These are phyloP conservation scores for Starmerella roubikii DNA, from an alignment of 805 yeast genomes.

Conservation along the genomic window DNA sequence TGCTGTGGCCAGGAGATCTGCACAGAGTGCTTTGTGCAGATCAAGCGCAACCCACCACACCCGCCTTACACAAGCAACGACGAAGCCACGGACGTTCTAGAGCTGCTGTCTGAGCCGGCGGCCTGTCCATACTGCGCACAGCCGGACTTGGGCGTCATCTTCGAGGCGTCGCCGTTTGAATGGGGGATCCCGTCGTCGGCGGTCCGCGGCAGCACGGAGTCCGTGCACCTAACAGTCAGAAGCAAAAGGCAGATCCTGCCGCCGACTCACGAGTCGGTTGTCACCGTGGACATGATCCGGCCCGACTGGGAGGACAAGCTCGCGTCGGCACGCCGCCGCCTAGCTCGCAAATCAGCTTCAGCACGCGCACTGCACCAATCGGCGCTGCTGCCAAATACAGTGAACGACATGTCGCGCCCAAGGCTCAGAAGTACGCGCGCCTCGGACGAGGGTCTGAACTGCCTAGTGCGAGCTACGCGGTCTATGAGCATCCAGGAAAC, in stretches of 20 bases:
- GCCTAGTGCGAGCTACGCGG: conserved; percentile 10
- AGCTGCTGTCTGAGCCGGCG: conserved; percentile 71
- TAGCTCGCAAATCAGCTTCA: conserved; percentile 81
- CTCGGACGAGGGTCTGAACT: conserved; percentile 4
- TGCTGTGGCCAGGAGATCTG: conserved; percentile 92
- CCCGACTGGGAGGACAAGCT: conserved; percentile 87
- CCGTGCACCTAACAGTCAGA: background rate
- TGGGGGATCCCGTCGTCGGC: conserved; percentile 23
- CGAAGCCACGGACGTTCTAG: conserved; percentile 25
- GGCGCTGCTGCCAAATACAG: conserved; percentile 40
- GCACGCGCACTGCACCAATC: conserved; percentile 90
- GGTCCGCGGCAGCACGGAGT: background rate
- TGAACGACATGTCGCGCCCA: background rate
- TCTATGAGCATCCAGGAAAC: conserved; percentile 13
- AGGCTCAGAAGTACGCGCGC: background rate
- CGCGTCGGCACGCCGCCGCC: conserved; percentile 53
- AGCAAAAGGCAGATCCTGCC: conserved; percentile 9
- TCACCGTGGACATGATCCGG: conserved; percentile 68
- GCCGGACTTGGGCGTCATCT: conserved; percentile 71
- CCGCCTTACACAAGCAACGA: conserved; percentile 62
- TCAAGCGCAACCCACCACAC: conserved; percentile 83
- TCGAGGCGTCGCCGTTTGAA: conserved; percentile 53
- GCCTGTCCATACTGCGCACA: conserved; percentile 89
- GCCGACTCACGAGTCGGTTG: conserved; percentile 49
- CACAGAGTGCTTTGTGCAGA: conserved; percentile 93